Evolutionary conservation across 2,329 filamentous ascomycete species (phyloP), one percentile per base, ranked within the genome.

Genomic region (Diaporthe batatas): DNA sequence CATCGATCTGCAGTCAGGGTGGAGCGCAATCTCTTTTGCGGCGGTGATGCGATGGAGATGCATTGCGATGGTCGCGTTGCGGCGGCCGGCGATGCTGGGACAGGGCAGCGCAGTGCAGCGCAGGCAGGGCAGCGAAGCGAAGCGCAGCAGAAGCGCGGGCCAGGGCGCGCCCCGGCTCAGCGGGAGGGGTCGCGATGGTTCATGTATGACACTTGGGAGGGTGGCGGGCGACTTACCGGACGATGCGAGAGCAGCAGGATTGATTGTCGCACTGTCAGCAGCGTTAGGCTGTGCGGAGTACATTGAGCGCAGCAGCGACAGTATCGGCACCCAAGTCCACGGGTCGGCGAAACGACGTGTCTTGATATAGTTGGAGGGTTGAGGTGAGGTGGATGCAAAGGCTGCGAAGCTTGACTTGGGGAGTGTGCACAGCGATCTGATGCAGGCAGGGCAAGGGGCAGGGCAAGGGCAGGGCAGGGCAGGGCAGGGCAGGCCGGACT

Each of bases 221-320:
- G 75, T 62, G 21, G 72, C 73, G 75, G 70, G 59, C 51, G 47
- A 87, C 86, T 83, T 91, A 96, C 93, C 91, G 86, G 91, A 86
- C 82, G 91, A 92, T 86, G 93, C 94, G 86, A 97, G 89, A 76
- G 93, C 93, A 80, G 94, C 94, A 82, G 94, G 94, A 88, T 97
- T 94, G 88, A 97, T 96, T 81, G 94, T 97, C 82, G 93, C 93
- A 87, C 92, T 92, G 82, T 94, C 92, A 89, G 93, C 92, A 84
- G 91, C 90, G 87, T 92, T 92, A 83, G 91, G 88, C 83, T 90
- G 87, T 83, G 88, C 86, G 82, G 89, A 87, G 86, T 88, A 89
- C 86, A 88, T 87, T 67, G 82, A 83, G 83, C 80, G 80, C 83
- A 83, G 80, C 83, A 82, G 83, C 81, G 81, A 81, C 81, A 70